Base-by-base conservation (phyloP, 2,329 filamentous ascomycete species). In the Aspergillus neoniger region DNA sequence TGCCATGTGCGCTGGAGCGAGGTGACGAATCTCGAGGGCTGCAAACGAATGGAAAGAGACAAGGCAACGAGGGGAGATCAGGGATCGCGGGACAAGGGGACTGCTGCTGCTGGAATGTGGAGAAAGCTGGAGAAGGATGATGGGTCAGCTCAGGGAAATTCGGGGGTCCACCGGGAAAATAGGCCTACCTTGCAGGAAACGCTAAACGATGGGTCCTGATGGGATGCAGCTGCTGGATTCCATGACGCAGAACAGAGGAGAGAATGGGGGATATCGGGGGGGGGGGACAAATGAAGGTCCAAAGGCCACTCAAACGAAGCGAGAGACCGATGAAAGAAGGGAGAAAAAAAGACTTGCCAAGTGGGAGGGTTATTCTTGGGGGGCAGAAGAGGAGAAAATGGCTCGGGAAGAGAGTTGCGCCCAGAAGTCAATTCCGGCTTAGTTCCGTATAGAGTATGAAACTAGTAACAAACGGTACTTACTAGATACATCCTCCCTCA, bases 61-160 rank as follows among this genome's bases (percentile, higher is more conserved):
- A 38, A 48, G 47, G 48, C 55, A 59, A 67, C 43, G 47, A 60
- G 58, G 36, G 52, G 52, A 32, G 39, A 55, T 55, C 52, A 55
- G 52, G 39, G 47, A 50, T 50, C 47, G 47, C 32, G 47, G 15
- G 39, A 47, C 10, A 43, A 55, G 53, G 53, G 53, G 6, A 25
- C 6, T 23, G 21, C 6, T 25, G 47, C 39, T 55, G 53, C 17
- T 36, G 53, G 19, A 25, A 47, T 55, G 53, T 55, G 53, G 53
- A 55, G 53, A 55, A 55, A 55, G 17, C 53, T 55, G 53, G 53
- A 55, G 53, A 38, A 50, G 25, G 25, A 55, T 55, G 39, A 55
- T 55, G 53, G 53, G 53, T 55, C 53, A 55, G 41, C 19, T 17
- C 28, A 28, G 15, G 23, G 53, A 44, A 55, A 44, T 36, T 55